phyloP scores from a whole-genome alignment of 495 filamentous ascomycete species.

The Elasticomyces elasticus region DNA sequence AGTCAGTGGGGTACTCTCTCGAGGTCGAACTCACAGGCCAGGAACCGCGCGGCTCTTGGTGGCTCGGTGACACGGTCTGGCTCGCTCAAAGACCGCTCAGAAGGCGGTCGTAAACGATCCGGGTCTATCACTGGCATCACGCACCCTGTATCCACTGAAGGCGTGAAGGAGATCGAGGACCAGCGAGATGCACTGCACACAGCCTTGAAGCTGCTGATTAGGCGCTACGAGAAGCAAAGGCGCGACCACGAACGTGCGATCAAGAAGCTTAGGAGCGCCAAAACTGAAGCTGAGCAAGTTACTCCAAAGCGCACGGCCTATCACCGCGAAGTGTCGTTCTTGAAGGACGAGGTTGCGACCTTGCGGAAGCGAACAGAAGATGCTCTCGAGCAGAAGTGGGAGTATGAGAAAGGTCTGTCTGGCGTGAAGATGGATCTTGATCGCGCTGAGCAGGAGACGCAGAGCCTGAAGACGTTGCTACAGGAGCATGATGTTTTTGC shows the following conservation, averaged over 20 bases:
- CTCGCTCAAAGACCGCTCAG: slow-evolving; percentile 47
- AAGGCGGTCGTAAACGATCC: slow-evolving; percentile 12
- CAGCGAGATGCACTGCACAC: slow-evolving; percentile 88
- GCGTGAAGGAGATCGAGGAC: slow-evolving; percentile 81
- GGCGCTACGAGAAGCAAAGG: slow-evolving; percentile 72
- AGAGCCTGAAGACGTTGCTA: slow-evolving; percentile 65
- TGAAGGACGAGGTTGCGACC: slow-evolving; percentile 75
- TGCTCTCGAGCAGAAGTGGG: slow-evolving; percentile 91
- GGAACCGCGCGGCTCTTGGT: slow-evolving; percentile 28
- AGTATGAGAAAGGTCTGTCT: slow-evolving; percentile 85
- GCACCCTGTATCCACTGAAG: slow-evolving; percentile 47
- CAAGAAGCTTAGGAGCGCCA: slow-evolving; percentile 63
- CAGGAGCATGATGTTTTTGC: slow-evolving; percentile 78
- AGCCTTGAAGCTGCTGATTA: slow-evolving; percentile 75
- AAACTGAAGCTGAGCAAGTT: slow-evolving; percentile 57
- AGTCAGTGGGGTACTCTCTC: slow-evolving; percentile 41
- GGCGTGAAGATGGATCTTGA: slow-evolving; percentile 97
- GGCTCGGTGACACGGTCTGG: slow-evolving; percentile 43
- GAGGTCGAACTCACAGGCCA: slow-evolving; percentile 53
- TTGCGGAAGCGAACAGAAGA: slow-evolving; percentile 86
- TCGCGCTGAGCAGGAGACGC: slow-evolving; percentile 85
- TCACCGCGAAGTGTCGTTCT: slow-evolving; percentile 63
- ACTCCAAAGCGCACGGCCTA: slow-evolving; percentile 69
- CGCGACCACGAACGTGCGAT: slow-evolving; percentile 71
- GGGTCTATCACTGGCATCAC: slow-evolving; percentile 11